phyloP scores from a whole-genome alignment of 2,329 filamentous ascomycete genomes.

The Trichoderma sp. region DNA sequence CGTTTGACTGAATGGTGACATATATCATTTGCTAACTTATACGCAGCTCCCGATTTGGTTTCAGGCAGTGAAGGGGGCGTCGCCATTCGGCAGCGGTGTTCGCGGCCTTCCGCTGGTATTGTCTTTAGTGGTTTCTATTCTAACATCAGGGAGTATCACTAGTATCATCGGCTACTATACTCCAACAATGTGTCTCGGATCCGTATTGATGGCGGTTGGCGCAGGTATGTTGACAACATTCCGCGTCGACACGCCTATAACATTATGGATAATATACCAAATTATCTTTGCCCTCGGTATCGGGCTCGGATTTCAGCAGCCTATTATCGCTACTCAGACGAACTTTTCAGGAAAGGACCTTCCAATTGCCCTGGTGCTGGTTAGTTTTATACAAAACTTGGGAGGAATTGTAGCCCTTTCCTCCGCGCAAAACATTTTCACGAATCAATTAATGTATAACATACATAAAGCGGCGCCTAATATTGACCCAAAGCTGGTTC shows the following conservation, averaged over 20 bases:
- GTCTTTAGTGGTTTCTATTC: background rate
- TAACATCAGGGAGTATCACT: background rate
- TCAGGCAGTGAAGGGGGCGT: background rate
- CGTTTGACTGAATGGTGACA: background rate
- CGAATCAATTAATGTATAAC: background rate
- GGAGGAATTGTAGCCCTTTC: background rate
- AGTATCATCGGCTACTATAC: background rate
- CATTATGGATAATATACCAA: background rate
- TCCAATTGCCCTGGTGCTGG: background rate
- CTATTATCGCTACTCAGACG: background rate
- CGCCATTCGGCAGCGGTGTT: background rate
- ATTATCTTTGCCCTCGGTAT: background rate
- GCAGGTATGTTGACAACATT: background rate
- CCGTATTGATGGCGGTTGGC: background rate
- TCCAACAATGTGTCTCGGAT: background rate
- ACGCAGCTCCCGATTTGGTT: background rate
- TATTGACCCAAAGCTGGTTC: background rate
- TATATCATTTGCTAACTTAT: background rate
- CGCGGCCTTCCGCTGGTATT: background rate
- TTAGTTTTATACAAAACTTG: background rate
- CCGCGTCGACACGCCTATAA: background rate
- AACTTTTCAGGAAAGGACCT: background rate
- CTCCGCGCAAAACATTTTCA: background rate
- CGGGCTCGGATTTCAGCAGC: background rate
- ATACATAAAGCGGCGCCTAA: background rate